Conservation (phyloP, 345 rosid genomes). For the Eucalyptus curtisii region DNA sequence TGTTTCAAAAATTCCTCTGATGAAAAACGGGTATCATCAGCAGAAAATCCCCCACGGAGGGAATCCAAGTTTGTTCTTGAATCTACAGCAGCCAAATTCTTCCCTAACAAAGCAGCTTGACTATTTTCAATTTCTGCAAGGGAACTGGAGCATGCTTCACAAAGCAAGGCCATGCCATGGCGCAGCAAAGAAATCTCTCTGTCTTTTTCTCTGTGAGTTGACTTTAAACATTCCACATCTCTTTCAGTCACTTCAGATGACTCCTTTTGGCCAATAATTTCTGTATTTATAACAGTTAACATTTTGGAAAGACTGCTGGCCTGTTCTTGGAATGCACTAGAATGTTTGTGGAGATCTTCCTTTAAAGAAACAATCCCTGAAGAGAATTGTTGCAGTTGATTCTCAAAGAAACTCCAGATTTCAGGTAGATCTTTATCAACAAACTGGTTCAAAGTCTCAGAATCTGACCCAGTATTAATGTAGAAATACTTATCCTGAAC, state of each 20-base stretch:
- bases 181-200: slow-evolving; percentile 33
- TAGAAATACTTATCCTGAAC: slow-evolving; percentile 28
- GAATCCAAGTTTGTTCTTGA: slow-evolving; percentile 12
- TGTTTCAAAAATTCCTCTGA: slow-evolving; percentile 49
- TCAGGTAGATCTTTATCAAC: slow-evolving; percentile 22
- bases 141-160: slow-evolving; percentile 52
- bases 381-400: slow-evolving; percentile 38
- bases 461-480: slow-evolving; percentile 22
- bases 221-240: slow-evolving; percentile 26
- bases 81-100: slow-evolving; percentile 3
- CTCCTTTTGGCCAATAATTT: slow-evolving; percentile 17
- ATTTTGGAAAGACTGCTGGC: slow-evolving; percentile 27
- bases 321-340: slow-evolving; percentile 33
- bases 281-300: slow-evolving; percentile 19
- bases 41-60: slow-evolving; percentile 5
- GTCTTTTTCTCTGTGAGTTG: slow-evolving; percentile 34
- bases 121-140: slow-evolving; percentile 56
- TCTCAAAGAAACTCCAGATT: slow-evolving; percentile 29
- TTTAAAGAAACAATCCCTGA: slow-evolving; percentile 27
- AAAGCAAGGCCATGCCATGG: slow-evolving; percentile 43
- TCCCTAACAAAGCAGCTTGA: slow-evolving; percentile 30
- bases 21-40: slow-evolving; percentile 4
- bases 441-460: slow-evolving; percentile 20
- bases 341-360: slow-evolving; percentile 39
- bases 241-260: slow-evolving; percentile 28